These are phyloP conservation scores for Brassica balearica DNA, from an alignment of 441 rosid genomes.

Conservation along the genomic window DNA sequence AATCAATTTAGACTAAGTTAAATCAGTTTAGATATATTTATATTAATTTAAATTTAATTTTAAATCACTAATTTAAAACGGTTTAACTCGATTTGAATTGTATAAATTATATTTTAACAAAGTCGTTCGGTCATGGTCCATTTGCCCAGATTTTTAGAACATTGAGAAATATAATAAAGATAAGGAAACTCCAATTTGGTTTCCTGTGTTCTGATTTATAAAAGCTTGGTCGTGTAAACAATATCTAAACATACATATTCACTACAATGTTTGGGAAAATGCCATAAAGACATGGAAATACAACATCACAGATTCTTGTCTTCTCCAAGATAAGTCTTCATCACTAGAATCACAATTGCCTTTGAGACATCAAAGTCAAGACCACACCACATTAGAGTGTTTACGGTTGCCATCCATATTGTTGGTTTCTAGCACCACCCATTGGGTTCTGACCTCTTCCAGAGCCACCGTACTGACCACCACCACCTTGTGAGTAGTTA, in stretches of 20 bases:
- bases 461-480: constrained; percentile 73
- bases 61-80: too few relatives aligned
- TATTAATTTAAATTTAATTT: too few relatives aligned
- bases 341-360: constrained; percentile 25
- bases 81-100: too few relatives aligned
- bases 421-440: constrained; percentile 91
- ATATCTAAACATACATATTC: constrained; percentile 9
- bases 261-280: too few relatives aligned
- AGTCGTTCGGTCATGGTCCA: too few relatives aligned
- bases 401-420: constrained; percentile 85
- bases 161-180: constrained; percentile 7
- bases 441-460: constrained; percentile 92
- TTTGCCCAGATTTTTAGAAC: too few relatives aligned
- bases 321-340: constrained; percentile 9
- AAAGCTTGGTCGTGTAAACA: background rate
- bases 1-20: too few relatives aligned
- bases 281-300: background rate
- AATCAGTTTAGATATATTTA: too few relatives aligned
- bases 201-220: constrained; percentile 19
- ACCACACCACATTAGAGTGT: constrained; percentile 9
- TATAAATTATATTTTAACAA: too few relatives aligned
- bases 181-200: constrained; percentile 18
- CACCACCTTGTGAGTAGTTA: constrained; percentile 78
- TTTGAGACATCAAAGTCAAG: constrained; percentile 22
- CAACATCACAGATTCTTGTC: constrained; percentile 25